Percentiles rank a stretch among this genome's conserved stretches.
Conservation (phyloP, 495 filamentous ascomycete genomes). For the Chaetomidium leptoderma region DNA sequence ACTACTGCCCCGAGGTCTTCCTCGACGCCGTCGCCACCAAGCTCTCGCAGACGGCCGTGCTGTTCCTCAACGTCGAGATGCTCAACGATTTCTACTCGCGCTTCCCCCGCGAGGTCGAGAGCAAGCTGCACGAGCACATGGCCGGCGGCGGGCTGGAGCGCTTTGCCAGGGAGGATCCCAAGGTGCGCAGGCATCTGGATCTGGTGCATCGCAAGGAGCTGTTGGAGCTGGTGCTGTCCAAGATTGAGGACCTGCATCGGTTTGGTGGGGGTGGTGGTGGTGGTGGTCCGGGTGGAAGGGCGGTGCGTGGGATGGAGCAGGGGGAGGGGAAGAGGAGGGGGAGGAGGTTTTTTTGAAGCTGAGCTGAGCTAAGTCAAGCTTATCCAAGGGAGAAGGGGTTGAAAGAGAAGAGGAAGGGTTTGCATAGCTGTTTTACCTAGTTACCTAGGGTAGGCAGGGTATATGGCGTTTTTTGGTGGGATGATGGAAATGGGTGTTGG, state of each 20-base stretch:
- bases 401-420: neutral
- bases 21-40: conserved; percentile 95
- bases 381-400: neutral
- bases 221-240: conserved; percentile 83
- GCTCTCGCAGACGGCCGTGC: conserved; percentile 86
- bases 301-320: neutral
- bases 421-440: conserved; percentile 2
- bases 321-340: conserved; percentile 3
- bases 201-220: conserved; percentile 88
- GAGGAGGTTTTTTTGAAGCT: conserved; percentile 10
- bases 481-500: neutral
- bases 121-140: conserved; percentile 77
- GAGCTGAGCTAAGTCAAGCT: neutral
- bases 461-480: neutral
- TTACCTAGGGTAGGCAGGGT: neutral
- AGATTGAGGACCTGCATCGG: conserved; percentile 83
- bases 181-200: conserved; percentile 82
- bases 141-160: conserved; percentile 74
- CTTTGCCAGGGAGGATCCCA: conserved; percentile 89
- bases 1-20: conserved; percentile 95
- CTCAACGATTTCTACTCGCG: conserved; percentile 95
- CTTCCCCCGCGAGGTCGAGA: conserved; percentile 89
- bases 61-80: conserved; percentile 97
- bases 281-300: neutral
- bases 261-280: conserved; percentile 50